Percentiles rank a stretch among this genome's conserved stretches.
Conservation (phyloP, 805 yeast genomes). For the Wickerhamomyces tratensis region DNA sequence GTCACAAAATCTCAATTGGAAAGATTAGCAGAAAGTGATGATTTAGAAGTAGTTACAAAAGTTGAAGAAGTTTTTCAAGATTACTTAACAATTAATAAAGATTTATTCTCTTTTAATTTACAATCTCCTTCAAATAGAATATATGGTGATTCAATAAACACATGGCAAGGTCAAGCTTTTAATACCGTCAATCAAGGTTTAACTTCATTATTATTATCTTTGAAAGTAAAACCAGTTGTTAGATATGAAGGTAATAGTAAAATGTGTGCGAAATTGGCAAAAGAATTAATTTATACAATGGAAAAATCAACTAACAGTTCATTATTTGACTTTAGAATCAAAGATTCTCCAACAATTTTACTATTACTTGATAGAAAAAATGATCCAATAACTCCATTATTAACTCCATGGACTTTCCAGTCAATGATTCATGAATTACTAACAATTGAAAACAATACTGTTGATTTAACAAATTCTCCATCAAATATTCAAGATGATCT, state of each 20-base stretch:
- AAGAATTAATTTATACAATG: conserved; percentile 50
- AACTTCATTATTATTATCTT: conserved; percentile 52
- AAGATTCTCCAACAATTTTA: conserved; percentile 65
- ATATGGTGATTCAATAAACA: conserved; percentile 26
- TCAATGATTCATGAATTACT: conserved; percentile 93
- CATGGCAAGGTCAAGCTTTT: conserved; percentile 38
- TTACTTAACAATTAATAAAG: conserved; percentile 62
- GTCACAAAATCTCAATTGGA: conserved; percentile 74
- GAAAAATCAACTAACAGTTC: conserved; percentile 39
- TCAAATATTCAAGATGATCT: conserved; percentile 44
- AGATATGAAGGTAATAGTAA: conserved; percentile 66
- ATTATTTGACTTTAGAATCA: conserved; percentile 55
- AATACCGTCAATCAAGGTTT: conserved; percentile 33
- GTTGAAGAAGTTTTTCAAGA: conserved; percentile 85
- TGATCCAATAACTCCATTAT: conserved; percentile 89
- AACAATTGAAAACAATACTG: conserved; percentile 75
- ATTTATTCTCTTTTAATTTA: conserved; percentile 45
- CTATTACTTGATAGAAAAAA: conserved; percentile 73
- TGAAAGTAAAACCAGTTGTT: conserved; percentile 71
- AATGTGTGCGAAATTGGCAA: conserved; percentile 57
- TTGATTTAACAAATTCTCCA: conserved; percentile 48
- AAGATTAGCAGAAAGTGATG: conserved; percentile 83
- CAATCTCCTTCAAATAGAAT: conserved; percentile 19
- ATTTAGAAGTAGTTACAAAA: conserved; percentile 63
- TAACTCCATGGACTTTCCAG: conserved; percentile 97